Conservation (phyloP, 2,329 filamentous ascomycete genomes). For the Gnomoniopsis sp. region DNA sequence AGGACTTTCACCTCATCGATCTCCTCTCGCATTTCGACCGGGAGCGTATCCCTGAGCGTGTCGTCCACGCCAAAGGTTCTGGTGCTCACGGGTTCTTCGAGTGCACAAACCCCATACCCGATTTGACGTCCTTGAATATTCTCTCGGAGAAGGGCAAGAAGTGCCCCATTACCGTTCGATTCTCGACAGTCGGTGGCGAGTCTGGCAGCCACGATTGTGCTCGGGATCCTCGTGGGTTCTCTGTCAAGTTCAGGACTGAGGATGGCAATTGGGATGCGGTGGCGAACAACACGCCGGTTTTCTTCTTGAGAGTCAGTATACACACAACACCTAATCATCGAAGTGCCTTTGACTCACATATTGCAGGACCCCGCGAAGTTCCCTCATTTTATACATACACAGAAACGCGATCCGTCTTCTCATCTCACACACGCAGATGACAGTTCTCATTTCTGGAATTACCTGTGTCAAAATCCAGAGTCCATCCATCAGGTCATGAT, state of each 20-base stretch:
- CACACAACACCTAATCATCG: no score
- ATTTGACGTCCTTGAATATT: constrained; percentile 49
- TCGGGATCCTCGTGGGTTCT: constrained; percentile 69
- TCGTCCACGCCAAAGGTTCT: constrained; percentile 58
- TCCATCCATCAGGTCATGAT: constrained; percentile 57
- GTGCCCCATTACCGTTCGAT: constrained; percentile 64
- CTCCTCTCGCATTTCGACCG: constrained; percentile 58
- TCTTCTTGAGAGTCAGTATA: constrained; percentile 52
- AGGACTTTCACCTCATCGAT: constrained; percentile 61
- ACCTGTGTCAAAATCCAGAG: constrained; percentile 56
- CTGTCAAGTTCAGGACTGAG: constrained; percentile 69
- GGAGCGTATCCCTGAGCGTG: constrained; percentile 59
- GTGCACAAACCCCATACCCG: constrained; percentile 43
- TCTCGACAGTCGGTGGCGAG: constrained; percentile 75
- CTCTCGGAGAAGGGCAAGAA: constrained; percentile 64
- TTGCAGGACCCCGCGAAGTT: constrained; percentile 67
- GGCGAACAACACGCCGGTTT: constrained; percentile 70
- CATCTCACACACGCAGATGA: constrained; percentile 61
- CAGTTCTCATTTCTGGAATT: constrained; percentile 64
- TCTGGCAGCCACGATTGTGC: constrained; percentile 68
- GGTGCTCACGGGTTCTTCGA: constrained; percentile 55
- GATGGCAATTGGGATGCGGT: constrained; percentile 74
- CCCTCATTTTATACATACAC: constrained; percentile 70
- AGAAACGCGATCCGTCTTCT: constrained; percentile 69
- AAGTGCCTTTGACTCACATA: no score